These are phyloP conservation scores for Alternaria sp. DNA, from an alignment of 2,329 filamentous ascomycete species.

Conservation along the genomic window DNA sequence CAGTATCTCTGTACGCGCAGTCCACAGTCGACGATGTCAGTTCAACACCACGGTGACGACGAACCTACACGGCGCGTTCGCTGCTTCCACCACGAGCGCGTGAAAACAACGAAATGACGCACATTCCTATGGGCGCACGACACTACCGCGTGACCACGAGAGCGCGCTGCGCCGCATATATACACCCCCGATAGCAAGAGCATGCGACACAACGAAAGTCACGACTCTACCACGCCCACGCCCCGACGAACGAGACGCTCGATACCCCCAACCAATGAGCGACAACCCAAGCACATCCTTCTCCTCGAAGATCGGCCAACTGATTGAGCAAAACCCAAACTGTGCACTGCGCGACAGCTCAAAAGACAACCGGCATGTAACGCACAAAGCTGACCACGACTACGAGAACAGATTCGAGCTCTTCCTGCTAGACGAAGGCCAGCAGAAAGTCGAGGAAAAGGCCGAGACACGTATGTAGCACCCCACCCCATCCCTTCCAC, in stretches of 20 bases:
- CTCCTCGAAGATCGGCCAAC: slow-evolving; percentile 10
- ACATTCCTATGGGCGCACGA: background rate
- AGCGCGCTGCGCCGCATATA: background rate
- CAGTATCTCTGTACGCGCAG: slow-evolving; percentile 8
- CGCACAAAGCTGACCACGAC: slow-evolving; percentile 25
- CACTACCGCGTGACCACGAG: background rate
- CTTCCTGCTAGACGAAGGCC: slow-evolving; percentile 83
- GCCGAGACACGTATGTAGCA: slow-evolving; percentile 81
- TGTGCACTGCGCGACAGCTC: slow-evolving; percentile 14
- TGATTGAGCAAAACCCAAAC: slow-evolving; percentile 19
- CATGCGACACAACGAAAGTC: background rate
- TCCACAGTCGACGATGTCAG: slow-evolving; percentile 1
- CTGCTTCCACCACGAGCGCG: slow-evolving; percentile 2
- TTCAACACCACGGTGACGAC: background rate
- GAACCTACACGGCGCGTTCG: slow-evolving; percentile 5
- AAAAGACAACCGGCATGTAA: slow-evolving; percentile 6
- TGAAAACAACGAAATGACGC: background rate
- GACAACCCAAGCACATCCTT: slow-evolving; percentile 1
- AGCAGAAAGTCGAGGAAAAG: slow-evolving; percentile 92
- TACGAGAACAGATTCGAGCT: slow-evolving; percentile 77
- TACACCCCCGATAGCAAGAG: background rate
- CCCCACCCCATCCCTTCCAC: background rate
- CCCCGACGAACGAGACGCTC: background rate
- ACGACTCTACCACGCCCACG: background rate
- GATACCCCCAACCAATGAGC: slow-evolving; percentile 2